A percentile compares a stretch with the other conserved stretches of the same genome.
phyloP scores from a whole-genome alignment of 495 filamentous ascomycete species.

The Tuber calosporum region DNA sequence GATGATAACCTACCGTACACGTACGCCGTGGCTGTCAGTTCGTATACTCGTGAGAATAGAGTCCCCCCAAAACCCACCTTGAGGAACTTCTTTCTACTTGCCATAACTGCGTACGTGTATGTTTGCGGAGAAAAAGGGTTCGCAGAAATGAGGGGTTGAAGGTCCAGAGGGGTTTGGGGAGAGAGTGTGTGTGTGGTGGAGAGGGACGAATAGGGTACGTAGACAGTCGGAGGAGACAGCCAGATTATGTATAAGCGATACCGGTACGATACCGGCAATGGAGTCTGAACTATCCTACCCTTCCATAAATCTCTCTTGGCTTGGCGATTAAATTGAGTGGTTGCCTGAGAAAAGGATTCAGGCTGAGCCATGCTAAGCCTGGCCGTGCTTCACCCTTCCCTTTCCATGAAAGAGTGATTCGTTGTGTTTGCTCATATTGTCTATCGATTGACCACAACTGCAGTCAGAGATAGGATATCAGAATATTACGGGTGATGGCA shows the following conservation, averaged over 20 bases:
- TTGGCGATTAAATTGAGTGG: too few relatives aligned
- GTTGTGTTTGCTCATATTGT: too few relatives aligned
- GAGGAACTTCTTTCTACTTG: constrained; percentile 30
- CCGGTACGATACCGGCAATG: too few relatives aligned
- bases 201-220: background rate
- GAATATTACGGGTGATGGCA: too few relatives aligned
- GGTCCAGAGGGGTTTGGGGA: background rate
- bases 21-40: background rate
- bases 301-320: too few relatives aligned
- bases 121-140: background rate
- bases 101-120: constrained; percentile 12
- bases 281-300: too few relatives aligned
- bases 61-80: constrained; percentile 19
- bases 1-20: constrained; percentile 71
- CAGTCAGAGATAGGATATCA: too few relatives aligned
- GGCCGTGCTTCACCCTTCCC: too few relatives aligned
- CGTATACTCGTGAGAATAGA: background rate
- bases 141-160: background rate
- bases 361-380: too few relatives aligned
- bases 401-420: too few relatives aligned
- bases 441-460: too few relatives aligned
- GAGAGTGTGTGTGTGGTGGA: background rate
- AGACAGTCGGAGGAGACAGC: background rate
- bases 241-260: background rate
- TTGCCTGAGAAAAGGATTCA: too few relatives aligned